Evolutionary conservation across 1,139 yeast species (phyloP), one percentile per base, ranked within the genome.

Genomic region (Suhomyces coccinellae): DNA sequence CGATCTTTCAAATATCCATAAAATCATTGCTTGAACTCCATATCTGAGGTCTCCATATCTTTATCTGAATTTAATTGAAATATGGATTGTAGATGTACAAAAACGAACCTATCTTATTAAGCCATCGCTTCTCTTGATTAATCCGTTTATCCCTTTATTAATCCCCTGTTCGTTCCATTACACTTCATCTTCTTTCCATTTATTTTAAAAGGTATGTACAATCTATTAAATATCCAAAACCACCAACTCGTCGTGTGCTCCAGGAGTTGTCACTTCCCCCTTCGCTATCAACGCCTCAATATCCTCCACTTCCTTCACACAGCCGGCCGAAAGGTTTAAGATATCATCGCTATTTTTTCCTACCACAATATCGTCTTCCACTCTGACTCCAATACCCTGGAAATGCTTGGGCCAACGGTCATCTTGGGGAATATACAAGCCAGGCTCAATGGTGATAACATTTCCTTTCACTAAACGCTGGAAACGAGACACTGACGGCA

Each of bases 391-490:
- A 48, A 95, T 85, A 17, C 95, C 95, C 55, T 89, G 85, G 68
- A 80, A 91, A 57, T 82, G 82, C 52, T 79, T 75, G 33, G 99
- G 98, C 77, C 84, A 91, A 50, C 72, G 74, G 37, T 69, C 68
- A 48, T 77, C 78, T 52, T 71, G 69, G 0, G 98, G 98, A 36
- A 95, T 80, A 61, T 93, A 93, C 31, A 93, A 77, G 22, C 99
- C 99, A 0, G 99, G 99, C 61, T 93, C 99, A 28, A 93, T 82
- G 1, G 99, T 93, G 37, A 93, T 73, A 3, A 93, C 97, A 56
- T 85, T 89, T 3, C 88, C 88, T 26, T 67, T 71, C 31, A 63
- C 67, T 36, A 87, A 59, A 33, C 66, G 72, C 40, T 73, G 77
- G 54, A 62, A 75, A 59, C 82, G 75, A 27, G 84, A 80, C 44